Evolutionary conservation across 257 asterid genomes (phyloP).

Genomic region (Primulina eburnea): DNA sequence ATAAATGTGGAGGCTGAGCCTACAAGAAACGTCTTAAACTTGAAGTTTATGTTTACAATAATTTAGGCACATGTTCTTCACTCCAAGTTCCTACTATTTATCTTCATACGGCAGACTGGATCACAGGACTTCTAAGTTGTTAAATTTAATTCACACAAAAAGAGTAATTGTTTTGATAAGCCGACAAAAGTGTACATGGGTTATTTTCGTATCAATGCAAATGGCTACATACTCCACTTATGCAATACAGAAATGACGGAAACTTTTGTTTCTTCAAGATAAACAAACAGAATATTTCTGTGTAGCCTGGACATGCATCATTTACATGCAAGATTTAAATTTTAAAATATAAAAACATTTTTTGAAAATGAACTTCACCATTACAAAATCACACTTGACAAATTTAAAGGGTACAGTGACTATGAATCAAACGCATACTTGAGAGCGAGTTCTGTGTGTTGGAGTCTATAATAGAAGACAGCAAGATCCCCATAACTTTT

Average conservation of each 20-base stretch:
- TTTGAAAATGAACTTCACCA: constrained; percentile 11
- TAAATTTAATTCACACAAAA: constrained; percentile 5
- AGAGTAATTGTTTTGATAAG: neutral
- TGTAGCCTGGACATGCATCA: neutral
- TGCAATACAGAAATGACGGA: neutral
- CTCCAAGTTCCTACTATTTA: constrained; percentile 1
- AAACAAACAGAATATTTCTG: constrained; percentile 7
- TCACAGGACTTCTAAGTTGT: constrained; percentile 3
- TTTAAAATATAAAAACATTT: constrained; percentile 12
- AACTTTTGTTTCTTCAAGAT: neutral
- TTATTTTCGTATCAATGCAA: neutral
- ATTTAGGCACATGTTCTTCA: constrained; percentile 14
- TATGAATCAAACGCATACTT: constrained; percentile 45
- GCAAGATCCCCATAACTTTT: constrained; percentile 97
- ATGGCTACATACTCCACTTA: neutral
- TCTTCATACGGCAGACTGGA: neutral
- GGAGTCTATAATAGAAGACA: constrained; percentile 91
- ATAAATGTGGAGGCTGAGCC: constrained; percentile 17
- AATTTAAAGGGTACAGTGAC: constrained; percentile 11
- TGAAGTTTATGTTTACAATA: neutral
- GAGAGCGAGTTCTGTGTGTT: constrained; percentile 90
- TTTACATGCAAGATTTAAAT: neutral
- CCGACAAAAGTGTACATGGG: no score
- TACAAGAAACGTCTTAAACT: constrained; percentile 12
- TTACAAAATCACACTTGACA: constrained; percentile 14